Evolutionary conservation across 805 yeast genomes (phyloP), one percentile per base, ranked within the genome.

Genomic region (Suhomyces canberraensis): DNA sequence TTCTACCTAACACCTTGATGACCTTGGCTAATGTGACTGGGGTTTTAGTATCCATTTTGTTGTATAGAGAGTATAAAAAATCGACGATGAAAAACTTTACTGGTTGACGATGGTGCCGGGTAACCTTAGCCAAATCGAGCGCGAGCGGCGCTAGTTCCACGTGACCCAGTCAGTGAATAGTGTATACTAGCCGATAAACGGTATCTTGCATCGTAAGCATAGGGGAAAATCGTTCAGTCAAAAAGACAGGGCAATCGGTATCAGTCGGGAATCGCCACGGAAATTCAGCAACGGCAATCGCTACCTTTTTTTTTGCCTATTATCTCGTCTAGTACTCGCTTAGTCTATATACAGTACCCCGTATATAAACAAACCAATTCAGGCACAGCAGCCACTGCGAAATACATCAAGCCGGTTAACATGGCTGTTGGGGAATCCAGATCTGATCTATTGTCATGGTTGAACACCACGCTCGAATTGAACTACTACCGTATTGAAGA

Each of bases 21-120:
- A 91, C 98, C 82, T 91, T 91, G 72, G 98, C 98, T 76, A 91
- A 87, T 79, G 96, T 93, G 66, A 91, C 97, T 71, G 96, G 96
- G 74, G 87, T 81, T 75, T 81, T 77, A 52, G 78, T 66, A 62
- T 74, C 79, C 79, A 31, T 31, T 21, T 21, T 31, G 33, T 9
- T 20, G 22, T 20, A 8, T 8, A 8, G 11, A 6, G 28, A 37
- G 39, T 30, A 11, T 6, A 25, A 8, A 25, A 25, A 8, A 11
- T 8, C 15, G 15, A 6, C 15, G 28, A 13, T 25, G 28, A 25
- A 25, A 25, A 25, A 25, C 15, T 25, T 25, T 11, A 8, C n/a
- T n/a, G n/a, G n/a, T n/a, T n/a, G n/a, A n/a, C n/a, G n/a, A n/a
- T n/a, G n/a, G n/a, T n/a, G n/a, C n/a, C n/a, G n/a, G n/a, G n/a